These are phyloP conservation scores for Lentinula sp. DNA, from an alignment of 768 basidiomycete genomes.

Conservation along the genomic window DNA sequence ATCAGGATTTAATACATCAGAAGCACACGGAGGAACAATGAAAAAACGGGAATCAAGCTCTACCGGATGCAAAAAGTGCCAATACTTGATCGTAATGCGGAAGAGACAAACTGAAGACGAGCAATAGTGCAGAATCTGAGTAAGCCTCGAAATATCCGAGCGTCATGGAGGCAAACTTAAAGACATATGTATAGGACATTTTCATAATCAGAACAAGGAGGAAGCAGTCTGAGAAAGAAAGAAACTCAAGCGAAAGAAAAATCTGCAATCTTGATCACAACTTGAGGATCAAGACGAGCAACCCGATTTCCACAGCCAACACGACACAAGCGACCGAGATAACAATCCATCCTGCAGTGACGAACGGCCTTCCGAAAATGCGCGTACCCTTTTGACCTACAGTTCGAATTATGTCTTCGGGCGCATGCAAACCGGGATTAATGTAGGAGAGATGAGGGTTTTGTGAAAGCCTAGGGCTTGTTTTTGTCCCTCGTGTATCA, in stretches of 20 bases:
- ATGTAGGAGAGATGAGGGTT: background rate
- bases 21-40: too few relatives aligned
- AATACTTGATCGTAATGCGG: too few relatives aligned
- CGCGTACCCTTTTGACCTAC: constrained; percentile 56
- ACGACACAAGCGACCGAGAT: constrained; percentile 56
- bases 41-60: too few relatives aligned
- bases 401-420: constrained; percentile 40
- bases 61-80: too few relatives aligned
- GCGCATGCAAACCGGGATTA: constrained; percentile 13
- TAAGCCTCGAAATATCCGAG: too few relatives aligned
- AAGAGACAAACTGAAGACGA: too few relatives aligned
- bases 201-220: background rate
- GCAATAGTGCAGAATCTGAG: too few relatives aligned
- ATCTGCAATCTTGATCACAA: constrained; percentile 17
- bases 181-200: background rate
- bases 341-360: constrained; percentile 77
- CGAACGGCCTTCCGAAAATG: constrained; percentile 71
- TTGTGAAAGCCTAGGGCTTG: background rate
- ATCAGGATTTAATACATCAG: too few relatives aligned
- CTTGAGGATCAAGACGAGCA: constrained; percentile 57
- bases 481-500: constrained; percentile 31
- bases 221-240: background rate
- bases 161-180: background rate
- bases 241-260: background rate
- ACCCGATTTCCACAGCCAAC: constrained; percentile 53